These are phyloP conservation scores for Mycena vitilis DNA, from an alignment of 768 basidiomycete species.

Conservation along the genomic window DNA sequence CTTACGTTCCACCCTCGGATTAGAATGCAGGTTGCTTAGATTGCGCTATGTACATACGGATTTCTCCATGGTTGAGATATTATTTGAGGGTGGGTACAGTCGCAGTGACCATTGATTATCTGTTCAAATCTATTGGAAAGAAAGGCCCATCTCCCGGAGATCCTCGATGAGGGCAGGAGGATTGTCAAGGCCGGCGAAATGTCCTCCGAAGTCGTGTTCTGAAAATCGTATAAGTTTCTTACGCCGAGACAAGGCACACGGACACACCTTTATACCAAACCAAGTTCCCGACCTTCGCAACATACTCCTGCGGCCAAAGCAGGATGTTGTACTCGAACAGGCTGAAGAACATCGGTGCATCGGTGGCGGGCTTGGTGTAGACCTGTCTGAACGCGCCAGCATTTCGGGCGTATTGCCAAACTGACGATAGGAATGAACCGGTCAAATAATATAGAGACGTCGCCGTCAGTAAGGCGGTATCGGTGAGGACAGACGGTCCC, in stretches of 20 bases:
- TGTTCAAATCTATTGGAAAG: neutral
- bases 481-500: constrained; percentile 15
- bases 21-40: constrained; percentile 34
- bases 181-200: constrained; percentile 32
- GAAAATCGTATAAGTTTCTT: neutral
- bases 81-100: neutral
- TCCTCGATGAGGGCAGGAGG: constrained; percentile 30
- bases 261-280: constrained; percentile 28
- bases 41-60: constrained; percentile 14
- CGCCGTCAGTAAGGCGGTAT: constrained; percentile 35
- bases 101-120: neutral
- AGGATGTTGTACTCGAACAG: constrained; percentile 25
- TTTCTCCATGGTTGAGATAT: neutral
- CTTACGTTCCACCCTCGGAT: constrained; percentile 73
- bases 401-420: constrained; percentile 35
- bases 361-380: constrained; percentile 20
- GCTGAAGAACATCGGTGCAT: constrained; percentile 31
- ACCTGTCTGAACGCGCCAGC: neutral
- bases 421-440: constrained; percentile 36
- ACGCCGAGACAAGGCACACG: neutral
- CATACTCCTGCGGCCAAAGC: constrained; percentile 25
- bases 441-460: constrained; percentile 44
- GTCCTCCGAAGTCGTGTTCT: constrained; percentile 29
- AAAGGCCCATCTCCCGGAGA: constrained; percentile 18
- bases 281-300: constrained; percentile 22